Percentiles rank a stretch among this genome's conserved stretches.
Evolutionary conservation across 768 basidiomycete genomes (phyloP).

Genomic region (Gymnopilus dilepis): DNA sequence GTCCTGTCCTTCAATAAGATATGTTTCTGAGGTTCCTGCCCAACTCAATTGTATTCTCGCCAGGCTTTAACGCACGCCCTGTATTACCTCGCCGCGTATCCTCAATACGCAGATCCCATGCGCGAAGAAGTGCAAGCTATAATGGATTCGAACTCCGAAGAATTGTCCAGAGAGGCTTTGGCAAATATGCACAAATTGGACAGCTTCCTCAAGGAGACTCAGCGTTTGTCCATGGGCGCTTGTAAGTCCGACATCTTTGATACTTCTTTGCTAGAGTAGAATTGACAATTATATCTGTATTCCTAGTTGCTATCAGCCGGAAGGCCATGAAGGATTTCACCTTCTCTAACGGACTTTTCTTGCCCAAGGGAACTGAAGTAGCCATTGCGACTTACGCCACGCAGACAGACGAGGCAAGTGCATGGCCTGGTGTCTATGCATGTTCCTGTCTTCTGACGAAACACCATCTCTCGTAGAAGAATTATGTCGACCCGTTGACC

Average conservation of each 20-base stretch:
- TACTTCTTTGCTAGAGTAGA: too few species aligned
- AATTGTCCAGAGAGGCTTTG: constrained; percentile 41
- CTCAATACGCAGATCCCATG: constrained; percentile 38
- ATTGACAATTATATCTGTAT: too few species aligned
- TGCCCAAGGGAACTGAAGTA: background rate
- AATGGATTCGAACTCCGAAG: constrained; percentile 35
- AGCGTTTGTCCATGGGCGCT: constrained; percentile 16
- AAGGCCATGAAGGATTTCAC: background rate
- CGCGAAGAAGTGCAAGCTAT: constrained; percentile 48
- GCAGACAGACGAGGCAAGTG: background rate
- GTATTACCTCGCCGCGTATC: constrained; percentile 40
- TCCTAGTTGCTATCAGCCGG: background rate
- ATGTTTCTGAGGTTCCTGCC: background rate
- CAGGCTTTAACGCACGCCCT: constrained; percentile 43
- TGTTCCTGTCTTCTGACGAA: background rate
- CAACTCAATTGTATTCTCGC: too few species aligned
- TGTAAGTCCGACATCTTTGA: background rate
- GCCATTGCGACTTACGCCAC: background rate
- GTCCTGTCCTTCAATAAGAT: constrained; percentile 9
- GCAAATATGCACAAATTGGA: constrained; percentile 47
- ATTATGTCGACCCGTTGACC: background rate
- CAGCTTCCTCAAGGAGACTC: constrained; percentile 50
- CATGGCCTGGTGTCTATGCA: too few species aligned
- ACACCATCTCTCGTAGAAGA: background rate
- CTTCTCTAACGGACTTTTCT: background rate